Conservation (phyloP, 2,329 filamentous ascomycete genomes). For the Aspergillus neotritici region DNA sequence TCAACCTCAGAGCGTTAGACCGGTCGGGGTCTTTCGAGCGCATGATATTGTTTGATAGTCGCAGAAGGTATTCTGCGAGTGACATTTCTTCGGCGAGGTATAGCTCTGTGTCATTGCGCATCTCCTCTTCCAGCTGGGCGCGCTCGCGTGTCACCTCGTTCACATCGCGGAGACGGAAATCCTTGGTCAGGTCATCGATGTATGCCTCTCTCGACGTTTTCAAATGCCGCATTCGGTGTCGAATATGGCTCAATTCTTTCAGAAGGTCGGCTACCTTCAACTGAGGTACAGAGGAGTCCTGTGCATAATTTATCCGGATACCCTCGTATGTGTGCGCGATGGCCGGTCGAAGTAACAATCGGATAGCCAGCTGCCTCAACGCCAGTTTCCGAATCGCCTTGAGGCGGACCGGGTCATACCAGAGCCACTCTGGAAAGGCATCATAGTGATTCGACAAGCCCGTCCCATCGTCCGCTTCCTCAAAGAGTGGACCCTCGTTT, state of each 20-base stretch:
- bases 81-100: conserved; percentile 27
- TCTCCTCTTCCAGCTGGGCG: conserved; percentile 22
- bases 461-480: conserved; percentile 14
- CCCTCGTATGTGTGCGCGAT: conserved; percentile 37
- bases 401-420: conserved; percentile 24
- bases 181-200: conserved; percentile 29
- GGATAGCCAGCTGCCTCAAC: conserved; percentile 35
- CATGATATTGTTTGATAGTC: conserved; percentile 32
- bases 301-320: conserved; percentile 26
- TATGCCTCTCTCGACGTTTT: conserved; percentile 20
- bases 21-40: conserved; percentile 34
- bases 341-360: conserved; percentile 34
- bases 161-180: conserved; percentile 18
- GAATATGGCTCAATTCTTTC: conserved; percentile 28
- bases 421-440: conserved; percentile 25
- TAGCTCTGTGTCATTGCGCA: conserved; percentile 25
- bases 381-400: conserved; percentile 38
- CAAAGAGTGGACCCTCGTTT: conserved; percentile 3
- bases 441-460: conserved; percentile 17
- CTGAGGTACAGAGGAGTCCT: conserved; percentile 24
- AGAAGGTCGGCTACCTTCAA: conserved; percentile 30
- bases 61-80: conserved; percentile 32
- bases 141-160: conserved; percentile 15
- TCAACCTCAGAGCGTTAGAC: conserved; percentile 25
- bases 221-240: conserved; percentile 27